Percentiles rank a stretch among this genome's conserved stretches.
These are phyloP conservation scores for Nakaseomyces glabratus DNA, from an alignment of 1,139 yeast species.

Conservation along the genomic window DNA sequence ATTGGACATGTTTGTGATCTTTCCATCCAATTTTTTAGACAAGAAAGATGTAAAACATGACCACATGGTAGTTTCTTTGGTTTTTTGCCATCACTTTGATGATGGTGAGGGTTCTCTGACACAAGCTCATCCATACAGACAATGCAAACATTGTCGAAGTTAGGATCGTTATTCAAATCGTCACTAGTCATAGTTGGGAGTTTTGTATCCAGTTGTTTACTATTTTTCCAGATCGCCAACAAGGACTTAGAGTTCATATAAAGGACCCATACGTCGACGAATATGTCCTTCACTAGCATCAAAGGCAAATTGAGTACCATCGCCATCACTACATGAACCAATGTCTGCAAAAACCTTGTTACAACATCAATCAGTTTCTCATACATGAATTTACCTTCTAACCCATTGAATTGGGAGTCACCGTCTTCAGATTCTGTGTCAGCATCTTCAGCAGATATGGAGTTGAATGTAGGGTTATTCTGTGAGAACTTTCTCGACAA, in stretches of 20 bases:
- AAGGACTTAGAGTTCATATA: conserved; percentile 46
- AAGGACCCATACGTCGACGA: conserved; percentile 44
- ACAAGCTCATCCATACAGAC: conserved; percentile 31
- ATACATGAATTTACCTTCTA: conserved; percentile 66
- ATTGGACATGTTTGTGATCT: conserved; percentile 88
- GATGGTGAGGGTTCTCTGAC: conserved; percentile 10
- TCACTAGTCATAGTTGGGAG: conserved; percentile 51
- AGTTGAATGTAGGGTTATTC: conserved; percentile 2
- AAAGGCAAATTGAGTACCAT: conserved; percentile 51
- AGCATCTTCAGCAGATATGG: conserved; percentile 12
- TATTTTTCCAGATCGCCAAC: conserved; percentile 47
- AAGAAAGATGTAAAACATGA: conserved; percentile 83
- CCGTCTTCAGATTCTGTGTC: conserved; percentile 15
- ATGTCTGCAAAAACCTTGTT: conserved; percentile 38
- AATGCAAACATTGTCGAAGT: conserved; percentile 42
- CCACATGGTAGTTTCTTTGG: conserved; percentile 79
- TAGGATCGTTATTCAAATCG: conserved; percentile 53
- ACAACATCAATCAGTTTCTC: conserved; percentile 50
- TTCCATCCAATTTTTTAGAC: conserved; percentile 89
- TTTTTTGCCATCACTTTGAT: conserved; percentile 13
- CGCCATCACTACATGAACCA: conserved; percentile 45
- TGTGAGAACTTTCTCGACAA: conserved; percentile 8
- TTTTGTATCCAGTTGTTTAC: conserved; percentile 56
- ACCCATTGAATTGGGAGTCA: conserved; percentile 32
- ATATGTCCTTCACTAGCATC: conserved; percentile 59